phyloP scores from a whole-genome alignment of 1,284 basidiomycete species.

The Ceratobasidium sp. region DNA sequence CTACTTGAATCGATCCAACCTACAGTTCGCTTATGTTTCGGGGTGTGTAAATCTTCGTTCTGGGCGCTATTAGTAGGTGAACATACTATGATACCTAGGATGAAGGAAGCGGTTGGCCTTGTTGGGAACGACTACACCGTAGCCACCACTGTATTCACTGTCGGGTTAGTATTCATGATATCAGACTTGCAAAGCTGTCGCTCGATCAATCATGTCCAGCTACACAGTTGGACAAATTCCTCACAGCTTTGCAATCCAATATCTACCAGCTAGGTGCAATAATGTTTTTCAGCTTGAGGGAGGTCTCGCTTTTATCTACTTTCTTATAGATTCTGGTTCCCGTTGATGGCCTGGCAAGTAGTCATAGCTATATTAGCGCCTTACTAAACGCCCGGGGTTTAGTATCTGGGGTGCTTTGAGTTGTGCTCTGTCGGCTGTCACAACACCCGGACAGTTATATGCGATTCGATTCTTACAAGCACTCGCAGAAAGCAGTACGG shows the following conservation, averaged over 20 bases:
- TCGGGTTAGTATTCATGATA: slow-evolving; percentile 20
- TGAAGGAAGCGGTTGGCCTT: slow-evolving; percentile 38
- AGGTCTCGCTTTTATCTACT: neutral
- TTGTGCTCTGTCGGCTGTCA: slow-evolving; percentile 36
- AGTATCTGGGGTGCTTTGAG: slow-evolving; percentile 39
- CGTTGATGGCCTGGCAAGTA: slow-evolving; percentile 34
- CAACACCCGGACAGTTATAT: slow-evolving; percentile 36
- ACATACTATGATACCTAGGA: neutral
- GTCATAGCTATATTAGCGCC: too few relatives aligned
- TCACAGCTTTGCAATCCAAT: slow-evolving; percentile 43
- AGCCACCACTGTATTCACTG: slow-evolving; percentile 25
- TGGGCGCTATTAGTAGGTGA: too few relatives aligned
- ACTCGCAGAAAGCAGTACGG: slow-evolving; percentile 39
- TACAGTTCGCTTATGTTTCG: slow-evolving; percentile 44
- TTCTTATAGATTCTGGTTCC: slow-evolving; percentile 26
- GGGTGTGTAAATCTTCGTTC: slow-evolving; percentile 1
- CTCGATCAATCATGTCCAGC: neutral
- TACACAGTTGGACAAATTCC: slow-evolving; percentile 40
- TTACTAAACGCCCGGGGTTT: neutral
- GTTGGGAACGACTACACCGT: slow-evolving; percentile 41
- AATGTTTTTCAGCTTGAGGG: neutral
- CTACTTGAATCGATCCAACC: slow-evolving; percentile 38
- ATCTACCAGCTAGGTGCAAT: slow-evolving; percentile 30
- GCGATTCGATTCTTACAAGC: slow-evolving; percentile 37
- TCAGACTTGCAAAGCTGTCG: too few relatives aligned